Base-by-base conservation (phyloP, 1,284 basidiomycete genomes). In the Ceratorhiza oryzae-sativae region DNA sequence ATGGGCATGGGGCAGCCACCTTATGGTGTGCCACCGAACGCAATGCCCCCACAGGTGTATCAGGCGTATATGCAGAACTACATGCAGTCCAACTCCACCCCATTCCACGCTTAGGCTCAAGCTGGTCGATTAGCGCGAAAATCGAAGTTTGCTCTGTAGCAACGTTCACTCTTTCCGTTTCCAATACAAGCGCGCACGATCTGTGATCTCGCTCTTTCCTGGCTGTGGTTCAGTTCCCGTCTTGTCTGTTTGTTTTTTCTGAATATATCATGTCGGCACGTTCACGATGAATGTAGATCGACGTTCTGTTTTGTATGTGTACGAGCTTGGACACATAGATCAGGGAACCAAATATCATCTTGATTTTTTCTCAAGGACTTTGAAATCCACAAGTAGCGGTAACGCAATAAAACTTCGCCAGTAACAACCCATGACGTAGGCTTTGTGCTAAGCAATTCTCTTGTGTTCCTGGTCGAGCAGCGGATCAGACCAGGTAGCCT, bases 11-110 rank as follows among this genome's bases (percentile, higher is more conserved):
- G 82, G 8, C 83, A 85, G n/a, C 78, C 86, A 36, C 92, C 90
- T 79, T 84, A 83, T 73, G 84, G 83, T 72, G 84, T 88, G 81
- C 79, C 85, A 20, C 79, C 85, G 20, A 82, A 85, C 42, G 56
- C 72, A 10, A 82, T 90, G 42, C 88, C 88, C 12, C 89, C 89
- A 71, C 89, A 90, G 77, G 80, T 90, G 76, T 92, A 92, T 79
- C 88, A 91, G 81, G 85, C 88, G 73, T 92, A 92, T 82, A 89
- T 91, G 88, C 92, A 92, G 56, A 59, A 59, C 45, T 71, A 59
- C 56, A 58, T 71, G 42, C 67, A 46, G 45, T 56, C 55, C 13
- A 71, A 71, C 67, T 71, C 67, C 32, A 39, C 55, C 18, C 9
- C 67, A 13, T 71, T 71, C 55, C 67, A 71, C 30, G 20, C 67